phyloP scores from a whole-genome alignment of 208 protist genomes.

The Acanthamoeba culbertsoni region DNA sequence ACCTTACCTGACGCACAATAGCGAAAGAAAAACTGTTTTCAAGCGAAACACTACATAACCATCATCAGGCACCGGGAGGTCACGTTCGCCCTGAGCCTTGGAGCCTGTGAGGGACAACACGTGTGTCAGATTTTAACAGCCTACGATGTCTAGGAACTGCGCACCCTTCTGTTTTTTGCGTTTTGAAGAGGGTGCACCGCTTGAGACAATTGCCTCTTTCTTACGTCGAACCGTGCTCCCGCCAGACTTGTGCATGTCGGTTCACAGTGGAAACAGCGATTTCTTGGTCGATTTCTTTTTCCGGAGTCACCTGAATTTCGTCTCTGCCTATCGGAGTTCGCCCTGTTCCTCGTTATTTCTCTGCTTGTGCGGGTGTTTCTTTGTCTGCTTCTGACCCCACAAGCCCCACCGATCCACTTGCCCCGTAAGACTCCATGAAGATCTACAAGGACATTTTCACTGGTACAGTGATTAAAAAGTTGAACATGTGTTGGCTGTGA shows the following conservation, averaged over 20 bases:
- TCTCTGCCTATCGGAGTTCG: not conserved
- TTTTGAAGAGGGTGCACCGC: too few species aligned
- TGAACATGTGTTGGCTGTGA: too few species aligned
- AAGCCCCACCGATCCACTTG: not conserved
- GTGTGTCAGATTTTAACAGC: too few species aligned
- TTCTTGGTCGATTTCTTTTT: not conserved
- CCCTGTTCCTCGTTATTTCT: not conserved
- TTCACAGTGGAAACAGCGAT: not conserved
- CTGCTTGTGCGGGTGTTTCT: not conserved
- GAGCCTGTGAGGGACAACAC: not conserved
- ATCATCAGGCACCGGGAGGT: not conserved
- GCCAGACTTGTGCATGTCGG: not conserved
- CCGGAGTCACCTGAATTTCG: not conserved
- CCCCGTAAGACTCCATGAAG: not conserved
- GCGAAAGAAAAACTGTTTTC: slow-evolving; percentile 7
- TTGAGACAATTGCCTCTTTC: too few species aligned
- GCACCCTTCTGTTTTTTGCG: too few species aligned
- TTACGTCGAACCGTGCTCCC: not conserved
- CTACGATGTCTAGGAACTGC: too few species aligned
- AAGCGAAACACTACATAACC: slow-evolving; percentile 21
- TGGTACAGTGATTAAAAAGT: not conserved
- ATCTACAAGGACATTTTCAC: slow-evolving; percentile 63
- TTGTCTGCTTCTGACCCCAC: not conserved
- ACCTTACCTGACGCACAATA: not conserved
- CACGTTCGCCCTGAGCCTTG: not conserved